These are phyloP conservation scores for Atkinsonella hypoxylon DNA, from an alignment of 2,329 filamentous ascomycete species.

Conservation along the genomic window DNA sequence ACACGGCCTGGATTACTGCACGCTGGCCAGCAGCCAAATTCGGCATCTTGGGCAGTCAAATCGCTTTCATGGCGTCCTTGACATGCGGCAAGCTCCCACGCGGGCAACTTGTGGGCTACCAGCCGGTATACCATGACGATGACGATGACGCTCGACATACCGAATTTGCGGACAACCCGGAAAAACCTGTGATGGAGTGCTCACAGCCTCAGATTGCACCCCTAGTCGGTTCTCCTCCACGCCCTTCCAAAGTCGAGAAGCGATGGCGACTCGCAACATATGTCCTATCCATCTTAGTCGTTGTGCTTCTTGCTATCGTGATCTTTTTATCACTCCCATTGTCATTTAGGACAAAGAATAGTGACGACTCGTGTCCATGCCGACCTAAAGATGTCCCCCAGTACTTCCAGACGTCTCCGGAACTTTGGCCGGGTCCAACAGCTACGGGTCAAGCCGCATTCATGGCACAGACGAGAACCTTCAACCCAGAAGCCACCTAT, in stretches of 20 bases:
- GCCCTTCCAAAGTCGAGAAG: constrained; percentile 12
- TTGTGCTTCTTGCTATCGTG: constrained; percentile 26
- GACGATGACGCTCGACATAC: not conserved
- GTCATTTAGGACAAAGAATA: constrained; percentile 12
- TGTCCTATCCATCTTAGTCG: constrained; percentile 20
- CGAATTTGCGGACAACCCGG: not conserved
- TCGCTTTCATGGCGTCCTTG: constrained; percentile 4
- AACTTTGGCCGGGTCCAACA: constrained; percentile 53
- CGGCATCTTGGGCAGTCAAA: not conserved
- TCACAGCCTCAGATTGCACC: not conserved
- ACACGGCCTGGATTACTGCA: not conserved
- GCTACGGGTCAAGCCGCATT: constrained; percentile 60
- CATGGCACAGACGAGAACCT: constrained; percentile 57
- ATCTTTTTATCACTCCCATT: constrained; percentile 24
- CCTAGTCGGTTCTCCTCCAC: constrained; percentile 3
- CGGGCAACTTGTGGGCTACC: constrained; percentile 16
- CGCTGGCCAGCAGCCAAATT: not conserved
- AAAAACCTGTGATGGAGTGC: not conserved
- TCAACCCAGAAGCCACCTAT: constrained; percentile 52
- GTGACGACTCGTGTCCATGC: constrained; percentile 17
- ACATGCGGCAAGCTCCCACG: constrained; percentile 7
- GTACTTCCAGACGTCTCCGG: constrained; percentile 50
- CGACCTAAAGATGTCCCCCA: constrained; percentile 37
- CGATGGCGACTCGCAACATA: constrained; percentile 20
- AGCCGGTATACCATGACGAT: constrained; percentile 23